Percentiles rank a stretch among this genome's conserved stretches.
These are phyloP conservation scores for Ambrosia hybrid DNA, from an alignment of 140 eudicot species.

Conservation along the genomic window DNA sequence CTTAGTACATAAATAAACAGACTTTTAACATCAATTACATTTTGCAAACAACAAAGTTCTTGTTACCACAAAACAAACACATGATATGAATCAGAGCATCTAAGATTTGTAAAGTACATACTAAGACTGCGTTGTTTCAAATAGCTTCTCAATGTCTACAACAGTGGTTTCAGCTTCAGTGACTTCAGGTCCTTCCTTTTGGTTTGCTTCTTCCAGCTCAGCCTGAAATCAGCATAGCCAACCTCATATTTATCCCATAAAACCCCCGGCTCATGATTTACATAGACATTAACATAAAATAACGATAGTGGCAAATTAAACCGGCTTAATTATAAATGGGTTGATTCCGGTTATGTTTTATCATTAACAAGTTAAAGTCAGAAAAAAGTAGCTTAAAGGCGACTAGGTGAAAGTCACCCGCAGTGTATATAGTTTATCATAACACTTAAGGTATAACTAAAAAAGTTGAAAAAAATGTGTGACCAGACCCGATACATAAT, in stretches of 20 bases:
- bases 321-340: not conserved
- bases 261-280: not conserved
- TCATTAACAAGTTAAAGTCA: not conserved
- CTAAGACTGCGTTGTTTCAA: slow-evolving; percentile 45
- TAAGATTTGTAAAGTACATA: slow-evolving; percentile 12
- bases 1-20: not conserved
- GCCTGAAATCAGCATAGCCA: slow-evolving; percentile 37
- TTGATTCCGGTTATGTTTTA: not conserved
- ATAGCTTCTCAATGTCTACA: slow-evolving; percentile 57
- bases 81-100: not conserved
- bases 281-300: not conserved
- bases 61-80: slow-evolving; percentile 15
- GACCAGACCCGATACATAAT: not conserved
- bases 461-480: not conserved
- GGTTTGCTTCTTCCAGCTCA: slow-evolving; percentile 69
- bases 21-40: not conserved
- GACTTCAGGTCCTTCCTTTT: slow-evolving; percentile 70
- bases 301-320: not conserved
- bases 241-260: not conserved
- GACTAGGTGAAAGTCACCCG: not conserved
- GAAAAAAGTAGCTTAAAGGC: not conserved
- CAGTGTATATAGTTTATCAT: not conserved
- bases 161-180: slow-evolving; percentile 67
- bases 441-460: not conserved
- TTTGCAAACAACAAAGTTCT: not conserved